Base-by-base conservation (phyloP, 352 stramenopile species). In the Phytophthora ohioensis region DNA sequence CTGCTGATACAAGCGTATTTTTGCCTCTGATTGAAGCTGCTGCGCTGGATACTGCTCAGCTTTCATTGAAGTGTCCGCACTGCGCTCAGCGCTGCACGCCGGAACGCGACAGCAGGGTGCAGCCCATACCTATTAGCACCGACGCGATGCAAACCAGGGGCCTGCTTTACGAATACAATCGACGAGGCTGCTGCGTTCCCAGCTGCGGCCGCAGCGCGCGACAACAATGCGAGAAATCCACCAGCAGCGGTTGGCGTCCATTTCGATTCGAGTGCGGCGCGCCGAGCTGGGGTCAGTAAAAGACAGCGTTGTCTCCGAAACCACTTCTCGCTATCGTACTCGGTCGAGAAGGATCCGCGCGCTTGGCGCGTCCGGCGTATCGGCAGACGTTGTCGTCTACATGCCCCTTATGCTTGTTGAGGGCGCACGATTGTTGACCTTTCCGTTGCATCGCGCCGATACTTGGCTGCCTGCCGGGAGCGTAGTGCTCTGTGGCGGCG, bases 141-240 rank as follows among this genome's bases (percentile, higher is more conserved):
- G 5, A 12, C 38, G 6, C 12, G 17, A 49, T 41, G 30, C 38
- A 34, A 64, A 46, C 56, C 42, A 65, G 35, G 49, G 43, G 35
- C 38, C 30, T 52, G 46, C 58, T 42, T 52, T n/a, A 51, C 21
- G 47, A 66, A 42, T 5, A 41, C 61, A 32, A 68, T 56, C 30
- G 27, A 68, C 61, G 47, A 51, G 13, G 30, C 49, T 60, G 41
- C 32, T 62, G 61, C 51, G 27, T 17, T 39, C 17, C 45, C 67
- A 70, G 60, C 54, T 66, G 46, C 39, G 12, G 45, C 8, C 21
- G 38, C 57, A 51, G 34, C 46, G 43, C 41, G 32, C 47, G 63
- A 65, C 63, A 66, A 52, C 27, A 65, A 61, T 15, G 27, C 57
- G 57, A 49, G 41, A 72, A 72, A 51, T 56, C 55, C 53, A 58